Percentiles rank a stretch among this genome's conserved stretches.
Conservation (phyloP, 2,329 filamentous ascomycete species). For the Xylariales sp. region DNA sequence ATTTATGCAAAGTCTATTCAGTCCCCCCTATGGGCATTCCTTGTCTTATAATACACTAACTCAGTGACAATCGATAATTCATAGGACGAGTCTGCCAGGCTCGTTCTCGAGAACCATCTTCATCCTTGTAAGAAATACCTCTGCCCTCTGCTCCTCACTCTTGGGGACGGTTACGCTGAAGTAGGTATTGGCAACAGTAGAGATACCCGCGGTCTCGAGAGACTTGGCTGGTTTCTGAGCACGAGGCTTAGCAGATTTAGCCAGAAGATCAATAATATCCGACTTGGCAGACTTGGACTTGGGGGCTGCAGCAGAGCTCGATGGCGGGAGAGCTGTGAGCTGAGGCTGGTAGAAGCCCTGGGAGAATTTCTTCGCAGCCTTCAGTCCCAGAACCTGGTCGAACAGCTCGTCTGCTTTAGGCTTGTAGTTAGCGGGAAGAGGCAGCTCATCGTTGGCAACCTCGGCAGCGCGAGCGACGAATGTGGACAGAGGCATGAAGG, state of each 20-base stretch:
- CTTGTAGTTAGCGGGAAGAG: constrained; percentile 57
- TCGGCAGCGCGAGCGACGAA: constrained; percentile 84
- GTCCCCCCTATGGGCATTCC: not conserved
- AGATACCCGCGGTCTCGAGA: constrained; percentile 37
- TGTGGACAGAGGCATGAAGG: constrained; percentile 77
- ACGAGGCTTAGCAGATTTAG: constrained; percentile 32
- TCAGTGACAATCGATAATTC: constrained; percentile 16
- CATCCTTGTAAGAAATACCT: constrained; percentile 78
- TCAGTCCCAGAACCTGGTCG: constrained; percentile 76
- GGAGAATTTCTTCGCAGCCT: constrained; percentile 44
- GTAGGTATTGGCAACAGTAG: constrained; percentile 63
- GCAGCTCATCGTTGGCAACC: constrained; percentile 83
- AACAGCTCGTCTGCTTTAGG: constrained; percentile 81
- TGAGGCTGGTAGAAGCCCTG: constrained; percentile 68
- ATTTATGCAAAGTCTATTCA: not conserved
- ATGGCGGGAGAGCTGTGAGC: constrained; percentile 54
- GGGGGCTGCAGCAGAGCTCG: constrained; percentile 29
- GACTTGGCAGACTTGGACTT: constrained; percentile 42
- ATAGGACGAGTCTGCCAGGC: constrained; percentile 69
- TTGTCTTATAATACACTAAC: not conserved
- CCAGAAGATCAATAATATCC: constrained; percentile 82
- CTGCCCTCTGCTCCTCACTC: constrained; percentile 77
- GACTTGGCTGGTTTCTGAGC: constrained; percentile 20
- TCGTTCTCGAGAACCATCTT: constrained; percentile 80
- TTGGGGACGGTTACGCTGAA: constrained; percentile 78